These are phyloP conservation scores for Rhizopus delemar DNA, from an alignment of 371 early-diverging fungal genomes.

Conservation along the genomic window DNA sequence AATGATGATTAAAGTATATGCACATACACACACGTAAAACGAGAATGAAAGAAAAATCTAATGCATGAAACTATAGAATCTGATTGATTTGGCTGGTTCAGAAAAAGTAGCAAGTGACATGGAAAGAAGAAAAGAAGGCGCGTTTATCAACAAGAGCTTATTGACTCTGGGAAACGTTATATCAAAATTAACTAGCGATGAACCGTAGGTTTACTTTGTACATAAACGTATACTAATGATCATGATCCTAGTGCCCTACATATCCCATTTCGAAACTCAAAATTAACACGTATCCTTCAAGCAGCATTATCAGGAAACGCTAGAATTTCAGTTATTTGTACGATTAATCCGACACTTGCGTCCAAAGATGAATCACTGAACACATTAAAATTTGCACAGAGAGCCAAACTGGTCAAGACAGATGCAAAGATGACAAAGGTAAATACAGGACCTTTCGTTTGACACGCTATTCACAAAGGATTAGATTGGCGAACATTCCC, in stretches of 20 bases:
- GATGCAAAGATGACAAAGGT: slow-evolving; percentile 42
- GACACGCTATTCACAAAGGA: background rate
- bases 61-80: slow-evolving; percentile 41
- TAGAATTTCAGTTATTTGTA: slow-evolving; percentile 81
- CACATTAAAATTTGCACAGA: slow-evolving; percentile 85
- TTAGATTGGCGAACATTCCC: slow-evolving; percentile 74
- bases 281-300: slow-evolving; percentile 89
- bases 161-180: slow-evolving; percentile 87
- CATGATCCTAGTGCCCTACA: slow-evolving; percentile 42
- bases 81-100: slow-evolving; percentile 95
- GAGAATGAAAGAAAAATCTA: background rate
- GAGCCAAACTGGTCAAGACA: slow-evolving; percentile 72
- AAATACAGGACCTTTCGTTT: slow-evolving; percentile 1
- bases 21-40: background rate
- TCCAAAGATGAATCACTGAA: slow-evolving; percentile 81
- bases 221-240: slow-evolving; percentile 10
- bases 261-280: slow-evolving; percentile 91
- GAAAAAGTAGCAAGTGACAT: slow-evolving; percentile 80
- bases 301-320: slow-evolving; percentile 82
- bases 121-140: slow-evolving; percentile 85
- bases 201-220: slow-evolving; percentile 17
- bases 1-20: background rate
- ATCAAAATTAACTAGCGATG: slow-evolving; percentile 70
- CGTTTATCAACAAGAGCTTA: slow-evolving; percentile 90
- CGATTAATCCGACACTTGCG: slow-evolving; percentile 66